Evolutionary conservation across 1,284 basidiomycete species (phyloP), one percentile per base, ranked within the genome.

Genomic region (Pholiota adiposa): DNA sequence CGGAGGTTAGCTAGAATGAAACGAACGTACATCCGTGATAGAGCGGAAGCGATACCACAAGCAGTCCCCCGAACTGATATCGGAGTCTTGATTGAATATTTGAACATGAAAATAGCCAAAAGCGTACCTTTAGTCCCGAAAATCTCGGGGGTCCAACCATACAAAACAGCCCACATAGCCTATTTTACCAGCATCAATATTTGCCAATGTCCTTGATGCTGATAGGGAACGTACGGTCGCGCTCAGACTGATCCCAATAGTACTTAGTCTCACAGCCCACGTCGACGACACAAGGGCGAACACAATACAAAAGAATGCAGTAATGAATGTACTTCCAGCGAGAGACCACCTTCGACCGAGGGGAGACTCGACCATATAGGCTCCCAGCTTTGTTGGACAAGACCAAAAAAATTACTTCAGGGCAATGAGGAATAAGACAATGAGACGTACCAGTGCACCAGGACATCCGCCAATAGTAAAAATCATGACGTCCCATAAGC

Each of bases 141-240:
- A 12, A 95, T 93, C 74, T 95, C 93, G 1, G 93, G 94, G 0
- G 94, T 96, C 93, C 94, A 95, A 4, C 91, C 88, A 74, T 95
- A 96, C 55, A 96, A 70, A 7, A 96, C 90, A 9, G 93, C 91
- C 84, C 93, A 97, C 93, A 96, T 97, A 1, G 92, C 81, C 88
- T 90, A 64, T 38, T 62, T 8, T 54, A 19, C 27, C 23, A 56
- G 18, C 3, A 57, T 12, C 43, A 48, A 34, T 23, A 23, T 51
- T n/a, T n/a, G n/a, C n/a, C 27, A 55, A 21, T 27, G 6, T 38
- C 14, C 36, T 14, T 3, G 16, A n/a, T n/a, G n/a, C n/a, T n/a
- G 5, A 27, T 27, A 11, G 8, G 7, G 23, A 8, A 73, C 87
- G 65, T 58, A 91, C 90, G 46, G 95, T 95, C 0, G 90, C 88